Conservation (phyloP, 2,329 filamentous ascomycete genomes). For the Zopfia rhizophila region DNA sequence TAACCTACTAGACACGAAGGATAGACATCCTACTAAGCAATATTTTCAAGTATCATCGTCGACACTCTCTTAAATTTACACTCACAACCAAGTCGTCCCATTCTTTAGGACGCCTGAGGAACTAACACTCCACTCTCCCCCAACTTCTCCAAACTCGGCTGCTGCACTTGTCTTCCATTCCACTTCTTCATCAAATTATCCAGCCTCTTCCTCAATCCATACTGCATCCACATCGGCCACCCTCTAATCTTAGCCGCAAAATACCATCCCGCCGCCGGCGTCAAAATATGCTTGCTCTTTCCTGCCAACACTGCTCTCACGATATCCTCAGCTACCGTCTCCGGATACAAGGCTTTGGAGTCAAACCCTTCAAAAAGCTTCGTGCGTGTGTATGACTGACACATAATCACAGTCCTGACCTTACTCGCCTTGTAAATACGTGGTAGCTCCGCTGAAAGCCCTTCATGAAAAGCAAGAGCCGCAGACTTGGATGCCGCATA, state of each 20-base stretch:
- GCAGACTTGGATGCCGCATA: conserved; percentile 75
- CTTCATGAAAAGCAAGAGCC: conserved; percentile 75
- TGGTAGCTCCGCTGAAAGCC: conserved; percentile 51
- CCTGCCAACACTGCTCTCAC: conserved; percentile 69
- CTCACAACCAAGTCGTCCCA: too few species aligned
- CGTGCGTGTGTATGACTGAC: conserved; percentile 71
- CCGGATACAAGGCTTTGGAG: conserved; percentile 65
- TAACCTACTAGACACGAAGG: too few species aligned
- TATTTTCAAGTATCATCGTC: too few species aligned
- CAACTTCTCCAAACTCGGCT: conserved; percentile 43
- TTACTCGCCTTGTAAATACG: conserved; percentile 70
- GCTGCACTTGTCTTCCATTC: conserved; percentile 51
- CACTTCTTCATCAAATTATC: conserved; percentile 47
- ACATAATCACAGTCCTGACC: conserved; percentile 74
- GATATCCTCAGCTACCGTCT: conserved; percentile 72
- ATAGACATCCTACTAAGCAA: too few species aligned
- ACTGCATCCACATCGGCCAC: conserved; percentile 72
- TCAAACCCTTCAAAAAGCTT: conserved; percentile 68
- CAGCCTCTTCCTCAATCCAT: conserved; percentile 58
- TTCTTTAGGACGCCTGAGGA: too few species aligned
- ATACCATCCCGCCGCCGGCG: conserved; percentile 58
- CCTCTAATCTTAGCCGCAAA: conserved; percentile 54
- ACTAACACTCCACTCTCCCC: conserved; percentile 42
- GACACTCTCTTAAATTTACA: neutral
- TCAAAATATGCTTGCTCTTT: conserved; percentile 65